Base-by-base conservation (phyloP, 2,329 filamentous ascomycete species). In the Colletotrichum sp. region DNA sequence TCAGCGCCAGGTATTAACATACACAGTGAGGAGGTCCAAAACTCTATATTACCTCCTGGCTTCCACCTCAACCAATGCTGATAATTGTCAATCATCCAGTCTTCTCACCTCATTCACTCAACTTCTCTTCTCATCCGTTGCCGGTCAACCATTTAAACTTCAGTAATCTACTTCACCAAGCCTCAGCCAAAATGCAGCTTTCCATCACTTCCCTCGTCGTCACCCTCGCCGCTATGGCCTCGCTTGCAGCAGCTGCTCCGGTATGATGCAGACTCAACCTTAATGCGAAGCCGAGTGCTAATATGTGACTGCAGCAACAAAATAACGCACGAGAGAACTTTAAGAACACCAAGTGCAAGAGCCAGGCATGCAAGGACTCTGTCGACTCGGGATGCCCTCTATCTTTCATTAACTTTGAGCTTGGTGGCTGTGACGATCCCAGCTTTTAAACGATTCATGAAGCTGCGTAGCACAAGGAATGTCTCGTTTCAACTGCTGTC, bases 351-450 rank as follows among this genome's bases (percentile, higher is more conserved):
- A 69, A 28, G 21, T 74, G 71, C 44, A 24, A 74, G 57, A 70
- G 71, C 71, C 71, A 74, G 24, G 66, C 71, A 4, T 74, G 66
- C 44, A 64, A 15, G 6, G 71, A 64, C 24, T 69, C 65, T 3
- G 71, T 70, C 3, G 66, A 74, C 26, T 64, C 65, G 3, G 71
- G 71, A 8, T 74, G 71, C 30, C 44, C 66, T 8, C 71, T 65
- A 24, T 57, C 24, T 39, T n/a, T 12, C 39, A 59, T 74, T 8
- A 74, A 70, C 49, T 74, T 74, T 15, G 30, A 6, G 7, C 71
- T 65, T 6, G 71, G 71, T 5, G 71, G 71, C 32, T 74, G 71
- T 26, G 71, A 74, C 24, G 71, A 74, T 39, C 71, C 71, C 8
- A 64, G 59, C 30, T 30, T 12, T 9, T 74, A 13, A 34, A n/a